Percentiles rank a stretch among this genome's conserved stretches.
Conservation (phyloP, 2,329 filamentous ascomycete species). For the Neopestalotiopsis rosae region DNA sequence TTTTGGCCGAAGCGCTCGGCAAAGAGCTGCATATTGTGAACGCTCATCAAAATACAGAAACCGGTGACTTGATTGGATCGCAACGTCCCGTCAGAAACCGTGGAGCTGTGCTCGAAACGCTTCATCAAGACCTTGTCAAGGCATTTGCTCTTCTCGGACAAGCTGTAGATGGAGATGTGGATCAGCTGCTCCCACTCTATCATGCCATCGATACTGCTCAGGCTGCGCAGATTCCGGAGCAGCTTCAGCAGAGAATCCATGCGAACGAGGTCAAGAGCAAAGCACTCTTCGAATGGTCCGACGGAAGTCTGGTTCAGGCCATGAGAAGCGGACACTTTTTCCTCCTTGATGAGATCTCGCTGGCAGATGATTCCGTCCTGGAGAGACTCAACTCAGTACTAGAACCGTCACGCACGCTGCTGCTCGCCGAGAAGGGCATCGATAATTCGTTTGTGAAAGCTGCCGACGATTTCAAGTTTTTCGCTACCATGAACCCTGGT, state of each 20-base stretch:
- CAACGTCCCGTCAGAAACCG: conserved; percentile 91
- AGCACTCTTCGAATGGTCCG: conserved; percentile 94
- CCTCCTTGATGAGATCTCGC: conserved; percentile 94
- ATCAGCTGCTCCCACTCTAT: conserved; percentile 65
- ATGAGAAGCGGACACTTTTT: conserved; percentile 93
- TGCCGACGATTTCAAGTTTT: conserved; percentile 84
- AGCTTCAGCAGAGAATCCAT: conserved; percentile 52
- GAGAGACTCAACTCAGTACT: conserved; percentile 96
- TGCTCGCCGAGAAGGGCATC: conserved; percentile 93
- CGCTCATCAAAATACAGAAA: conserved; percentile 97
- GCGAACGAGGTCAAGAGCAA: conserved; percentile 68
- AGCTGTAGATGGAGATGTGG: conserved; percentile 48
- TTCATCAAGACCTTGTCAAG: conserved; percentile 65
- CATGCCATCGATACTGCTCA: conserved; percentile 53
- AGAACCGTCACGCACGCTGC: conserved; percentile 82
- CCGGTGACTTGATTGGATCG: conserved; percentile 94
- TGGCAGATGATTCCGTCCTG: conserved; percentile 96
- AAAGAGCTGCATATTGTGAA: conserved; percentile 89
- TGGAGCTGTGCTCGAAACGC: conserved; percentile 68
- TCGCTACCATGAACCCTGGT: conserved; percentile 99
- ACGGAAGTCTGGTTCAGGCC: conserved; percentile 90
- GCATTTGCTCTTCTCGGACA: conserved; percentile 49
- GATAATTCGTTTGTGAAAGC: conserved; percentile 81
- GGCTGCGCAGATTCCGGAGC: conserved; percentile 50
- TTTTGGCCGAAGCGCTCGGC: conserved; percentile 80